These are phyloP conservation scores for Fagopyrum homotropicum DNA, from an alignment of 148 eudicot species.

Conservation along the genomic window DNA sequence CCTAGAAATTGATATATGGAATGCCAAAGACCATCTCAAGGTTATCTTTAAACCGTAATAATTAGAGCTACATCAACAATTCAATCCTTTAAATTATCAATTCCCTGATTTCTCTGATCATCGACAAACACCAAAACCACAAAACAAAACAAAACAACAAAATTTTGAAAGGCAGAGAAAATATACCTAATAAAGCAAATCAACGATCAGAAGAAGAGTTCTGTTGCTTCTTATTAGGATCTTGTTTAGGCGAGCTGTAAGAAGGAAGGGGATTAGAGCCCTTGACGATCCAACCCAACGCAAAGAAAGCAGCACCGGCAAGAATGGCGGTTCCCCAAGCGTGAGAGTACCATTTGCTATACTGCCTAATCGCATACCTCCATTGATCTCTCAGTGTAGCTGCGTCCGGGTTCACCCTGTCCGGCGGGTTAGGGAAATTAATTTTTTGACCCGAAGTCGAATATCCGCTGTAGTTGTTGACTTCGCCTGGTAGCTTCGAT, in stretches of 20 bases:
- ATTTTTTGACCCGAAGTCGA: conserved; percentile 23
- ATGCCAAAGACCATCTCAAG: neutral
- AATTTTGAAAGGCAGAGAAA: neutral
- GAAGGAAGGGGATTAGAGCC: conserved; percentile 83
- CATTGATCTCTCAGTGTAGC: conserved; percentile 76
- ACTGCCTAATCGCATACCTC: conserved; percentile 75
- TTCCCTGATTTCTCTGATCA: too few species aligned
- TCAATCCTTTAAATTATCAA: neutral
- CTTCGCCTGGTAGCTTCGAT: conserved; percentile 14
- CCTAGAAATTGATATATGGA: neutral
- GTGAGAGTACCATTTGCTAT: conserved; percentile 87
- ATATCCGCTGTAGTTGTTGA: neutral
- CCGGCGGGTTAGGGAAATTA: conserved; percentile 30
- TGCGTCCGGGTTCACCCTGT: conserved; percentile 20
- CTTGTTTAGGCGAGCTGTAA: neutral
- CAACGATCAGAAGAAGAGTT: conserved; percentile 2
- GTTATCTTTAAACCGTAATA: neutral
- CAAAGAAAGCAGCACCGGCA: conserved; percentile 85
- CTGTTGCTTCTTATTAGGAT: neutral
- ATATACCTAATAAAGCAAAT: neutral
- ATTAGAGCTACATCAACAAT: neutral
- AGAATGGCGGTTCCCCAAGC: conserved; percentile 99
- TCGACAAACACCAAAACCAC: neutral
- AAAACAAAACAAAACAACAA: neutral
- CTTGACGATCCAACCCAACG: conserved; percentile 90